Conservation (phyloP, 331 rosid genomes). For the Pyrus hybrid region DNA sequence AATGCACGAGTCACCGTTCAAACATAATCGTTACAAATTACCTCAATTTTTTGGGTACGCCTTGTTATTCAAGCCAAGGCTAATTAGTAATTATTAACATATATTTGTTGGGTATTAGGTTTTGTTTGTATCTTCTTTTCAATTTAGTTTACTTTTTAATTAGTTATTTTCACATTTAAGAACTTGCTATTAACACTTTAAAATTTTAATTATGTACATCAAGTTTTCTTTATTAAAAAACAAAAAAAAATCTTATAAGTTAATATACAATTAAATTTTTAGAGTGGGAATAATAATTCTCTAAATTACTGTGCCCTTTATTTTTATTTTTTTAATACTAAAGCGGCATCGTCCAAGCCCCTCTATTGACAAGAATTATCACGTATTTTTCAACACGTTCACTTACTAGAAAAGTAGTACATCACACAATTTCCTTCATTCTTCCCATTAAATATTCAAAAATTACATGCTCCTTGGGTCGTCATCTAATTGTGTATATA, state of each 20-base stretch:
- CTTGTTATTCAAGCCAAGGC: neutral
- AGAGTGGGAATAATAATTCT: no score
- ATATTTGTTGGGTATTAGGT: neutral
- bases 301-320: no score
- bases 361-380: slow-evolving; percentile 9
- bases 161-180: no score
- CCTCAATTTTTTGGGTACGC: neutral
- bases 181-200: no score
- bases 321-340: no score
- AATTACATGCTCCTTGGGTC: neutral
- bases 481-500: neutral
- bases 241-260: no score
- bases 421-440: neutral
- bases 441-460: neutral
- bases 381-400: neutral
- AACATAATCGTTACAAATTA: neutral
- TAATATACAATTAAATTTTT: no score
- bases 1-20: neutral
- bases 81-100: no score
- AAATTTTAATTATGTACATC: no score
- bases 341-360: neutral
- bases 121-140: neutral
- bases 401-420: neutral
- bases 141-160: neutral
- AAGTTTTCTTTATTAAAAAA: no score